Conservation (phyloP, 352 stramenopile genomes). For the Globisporangium orthogonon region DNA sequence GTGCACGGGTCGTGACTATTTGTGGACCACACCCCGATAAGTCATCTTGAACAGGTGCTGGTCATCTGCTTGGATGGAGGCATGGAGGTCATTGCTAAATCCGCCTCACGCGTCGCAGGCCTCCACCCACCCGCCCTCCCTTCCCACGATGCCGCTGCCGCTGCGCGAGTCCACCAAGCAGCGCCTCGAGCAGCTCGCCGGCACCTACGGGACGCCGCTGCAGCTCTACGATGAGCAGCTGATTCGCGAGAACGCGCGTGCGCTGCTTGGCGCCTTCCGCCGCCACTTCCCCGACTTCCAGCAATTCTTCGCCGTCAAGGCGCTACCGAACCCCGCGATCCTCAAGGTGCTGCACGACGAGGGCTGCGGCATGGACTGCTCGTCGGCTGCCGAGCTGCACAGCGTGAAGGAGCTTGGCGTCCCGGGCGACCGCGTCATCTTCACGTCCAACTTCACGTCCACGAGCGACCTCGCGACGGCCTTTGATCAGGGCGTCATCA, state of each 20-base stretch:
- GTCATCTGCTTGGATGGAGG: background rate
- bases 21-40: background rate
- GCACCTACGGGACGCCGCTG: constrained; percentile 77
- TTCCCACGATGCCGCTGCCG: constrained; percentile 39
- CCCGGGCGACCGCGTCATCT: constrained; percentile 74
- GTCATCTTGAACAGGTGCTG: background rate
- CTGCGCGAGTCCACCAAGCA: constrained; percentile 32
- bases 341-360: constrained; percentile 79
- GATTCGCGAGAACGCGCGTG: constrained; percentile 75
- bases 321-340: constrained; percentile 85
- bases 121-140: no score
- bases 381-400: constrained; percentile 77
- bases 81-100: background rate
- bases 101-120: no score
- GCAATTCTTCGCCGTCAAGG: constrained; percentile 89
- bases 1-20: no score
- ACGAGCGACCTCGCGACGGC: constrained; percentile 62
- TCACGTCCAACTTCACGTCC: constrained; percentile 89
- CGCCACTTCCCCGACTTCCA: constrained; percentile 77
- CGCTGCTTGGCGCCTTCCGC: constrained; percentile 66
- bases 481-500: constrained; percentile 78
- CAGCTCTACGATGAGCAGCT: constrained; percentile 86
- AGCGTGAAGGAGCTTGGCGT: constrained; percentile 73
- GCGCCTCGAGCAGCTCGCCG: constrained; percentile 60
- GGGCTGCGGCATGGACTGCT: constrained; percentile 88